Evolutionary conservation across 106 monocot species (phyloP), one percentile per base, ranked within the genome.

Genomic region (Amphibolis antarctica): DNA sequence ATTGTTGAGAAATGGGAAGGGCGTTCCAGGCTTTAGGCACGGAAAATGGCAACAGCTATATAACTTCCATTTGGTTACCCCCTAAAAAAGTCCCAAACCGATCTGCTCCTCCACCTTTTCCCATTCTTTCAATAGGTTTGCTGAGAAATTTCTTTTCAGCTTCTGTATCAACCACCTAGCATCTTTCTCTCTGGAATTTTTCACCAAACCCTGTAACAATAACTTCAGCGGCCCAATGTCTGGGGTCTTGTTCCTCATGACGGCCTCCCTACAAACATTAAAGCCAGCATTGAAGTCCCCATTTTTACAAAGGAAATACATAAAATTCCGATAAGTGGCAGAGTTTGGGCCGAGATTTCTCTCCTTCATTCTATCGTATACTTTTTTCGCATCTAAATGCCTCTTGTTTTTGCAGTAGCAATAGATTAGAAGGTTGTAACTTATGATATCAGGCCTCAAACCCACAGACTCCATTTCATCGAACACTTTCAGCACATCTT

Each of bases 131-230:
- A 59, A 30, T 12, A 9, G 59, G 10, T 13, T 17, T 17, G 59
- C 29, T 31, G 59, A 59, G n/a, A 59, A 59, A 6, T 59, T 59
- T 4, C 13, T 82, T 88, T 62, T 82, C 67, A 93, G 73, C 75
- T 58, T 63, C 14, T 18, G 23, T 55, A 93, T 73, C 45, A 88
- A 54, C 59, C 30, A 65, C 64, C 80, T 86, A 0, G 88, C 93
- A 28, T 80, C 83, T 29, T 79, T 66, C 9, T 71, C 60, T 75
- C 78, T 83, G 13, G 67, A 76, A 6, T 48, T 57, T 58, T 81
- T 77, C 64, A 73, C 72, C 77, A 93, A 42, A 14, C 88, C 83
- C 73, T 79, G 70, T 20, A 88, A 81, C 51, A 93, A 59, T 44
- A 75, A 42, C 64, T 51, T 83, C 64, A 76, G 65, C 10, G 80